phyloP scores from a whole-genome alignment of 495 filamentous ascomycete genomes.

The Penicillium bialowiezense region DNA sequence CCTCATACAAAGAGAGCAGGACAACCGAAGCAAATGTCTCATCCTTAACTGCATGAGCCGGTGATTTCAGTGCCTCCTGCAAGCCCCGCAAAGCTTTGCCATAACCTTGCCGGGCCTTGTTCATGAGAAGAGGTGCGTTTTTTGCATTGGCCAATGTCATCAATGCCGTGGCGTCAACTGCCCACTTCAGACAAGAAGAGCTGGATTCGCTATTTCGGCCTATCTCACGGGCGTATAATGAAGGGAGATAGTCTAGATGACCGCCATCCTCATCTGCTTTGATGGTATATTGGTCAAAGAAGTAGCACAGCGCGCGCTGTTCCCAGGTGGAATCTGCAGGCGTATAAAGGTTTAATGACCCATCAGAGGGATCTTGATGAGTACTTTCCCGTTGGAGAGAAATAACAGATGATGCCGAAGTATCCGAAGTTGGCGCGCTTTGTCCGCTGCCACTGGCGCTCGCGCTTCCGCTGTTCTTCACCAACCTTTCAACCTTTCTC shows the following conservation, averaged over 20 bases:
- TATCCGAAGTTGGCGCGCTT: background rate
- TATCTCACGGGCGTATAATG: conserved; percentile 31
- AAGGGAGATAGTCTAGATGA: conserved; percentile 37
- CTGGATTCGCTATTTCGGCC: conserved; percentile 10
- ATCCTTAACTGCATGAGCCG: conserved; percentile 34
- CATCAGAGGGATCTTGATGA: background rate
- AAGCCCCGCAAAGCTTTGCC: conserved; percentile 35
- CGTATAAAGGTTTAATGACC: conserved; percentile 16
- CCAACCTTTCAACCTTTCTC: conserved; percentile 26
- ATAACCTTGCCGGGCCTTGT: conserved; percentile 33
- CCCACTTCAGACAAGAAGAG: conserved; percentile 33
- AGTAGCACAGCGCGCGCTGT: conserved; percentile 42
- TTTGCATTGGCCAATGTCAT: conserved; percentile 34
- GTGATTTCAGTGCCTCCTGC: conserved; percentile 27
- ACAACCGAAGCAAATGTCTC: conserved; percentile 43
- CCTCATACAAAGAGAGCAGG: conserved; percentile 39
- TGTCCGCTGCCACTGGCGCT: conserved; percentile 2
- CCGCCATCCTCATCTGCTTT: conserved; percentile 22
- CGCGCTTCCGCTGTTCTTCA: conserved; percentile 18
- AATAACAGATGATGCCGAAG: background rate
- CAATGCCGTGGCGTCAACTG: conserved; percentile 40
- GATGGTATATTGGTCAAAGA: conserved; percentile 44
- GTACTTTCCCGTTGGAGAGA: background rate
- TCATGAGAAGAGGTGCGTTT: conserved; percentile 26
- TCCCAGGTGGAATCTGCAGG: conserved; percentile 38